Evolutionary conservation across 2,329 filamentous ascomycete genomes (phyloP).

Genomic region (Fusarium secorum): DNA sequence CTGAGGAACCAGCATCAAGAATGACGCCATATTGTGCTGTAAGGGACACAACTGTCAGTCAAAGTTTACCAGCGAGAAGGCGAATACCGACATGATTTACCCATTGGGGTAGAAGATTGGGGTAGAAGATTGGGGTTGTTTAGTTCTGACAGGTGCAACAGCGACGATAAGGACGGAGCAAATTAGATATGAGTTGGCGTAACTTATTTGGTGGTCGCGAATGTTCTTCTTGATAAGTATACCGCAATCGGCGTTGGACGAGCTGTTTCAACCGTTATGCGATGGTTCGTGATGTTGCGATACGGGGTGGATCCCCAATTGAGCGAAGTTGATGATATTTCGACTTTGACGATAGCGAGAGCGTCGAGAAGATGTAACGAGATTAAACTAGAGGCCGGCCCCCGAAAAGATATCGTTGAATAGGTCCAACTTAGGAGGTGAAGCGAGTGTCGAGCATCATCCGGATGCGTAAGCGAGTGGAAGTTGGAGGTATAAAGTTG

Average conservation of each 20-base stretch:
- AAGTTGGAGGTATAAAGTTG: conserved; percentile 16
- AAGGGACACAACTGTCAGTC: conserved; percentile 25
- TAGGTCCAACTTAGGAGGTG: background rate
- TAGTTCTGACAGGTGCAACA: background rate
- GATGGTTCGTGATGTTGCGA: conserved; percentile 20
- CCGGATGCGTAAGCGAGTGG: conserved; percentile 27
- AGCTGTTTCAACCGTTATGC: conserved; percentile 2
- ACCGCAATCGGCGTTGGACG: background rate
- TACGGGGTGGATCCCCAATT: conserved; percentile 10
- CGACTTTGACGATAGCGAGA: conserved; percentile 4
- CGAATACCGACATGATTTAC: conserved; percentile 48
- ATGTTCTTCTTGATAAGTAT: background rate
- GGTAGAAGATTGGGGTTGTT: background rate
- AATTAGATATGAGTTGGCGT: background rate
- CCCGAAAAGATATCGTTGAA: background rate
- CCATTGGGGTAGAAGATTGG: conserved; percentile 41
- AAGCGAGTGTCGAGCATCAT: conserved; percentile 38
- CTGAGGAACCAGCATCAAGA: conserved; percentile 96
- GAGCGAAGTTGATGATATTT: conserved; percentile 13
- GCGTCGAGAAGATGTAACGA: background rate
- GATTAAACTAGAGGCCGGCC: conserved; percentile 6
- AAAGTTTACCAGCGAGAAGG: background rate
- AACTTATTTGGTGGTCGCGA: background rate
- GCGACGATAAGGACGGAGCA: background rate
- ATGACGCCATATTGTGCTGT: conserved; percentile 86